Evolutionary conservation across 441 rosid species (phyloP).

Genomic region (Gossypium gossypioides): DNA sequence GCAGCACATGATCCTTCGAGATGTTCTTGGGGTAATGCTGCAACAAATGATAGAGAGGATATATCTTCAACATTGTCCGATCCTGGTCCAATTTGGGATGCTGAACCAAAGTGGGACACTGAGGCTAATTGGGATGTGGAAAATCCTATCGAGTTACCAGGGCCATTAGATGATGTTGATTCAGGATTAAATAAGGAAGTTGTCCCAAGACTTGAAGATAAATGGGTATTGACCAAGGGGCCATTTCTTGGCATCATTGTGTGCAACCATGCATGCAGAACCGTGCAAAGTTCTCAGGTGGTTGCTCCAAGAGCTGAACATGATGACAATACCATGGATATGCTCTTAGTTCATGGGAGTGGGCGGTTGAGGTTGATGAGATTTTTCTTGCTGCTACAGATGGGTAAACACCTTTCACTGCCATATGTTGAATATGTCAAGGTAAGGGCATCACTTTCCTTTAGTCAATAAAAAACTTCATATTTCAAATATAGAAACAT

Average conservation of each 20-base stretch:
- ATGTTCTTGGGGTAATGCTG: conserved; percentile 75
- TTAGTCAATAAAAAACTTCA: background rate
- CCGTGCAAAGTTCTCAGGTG: conserved; percentile 92
- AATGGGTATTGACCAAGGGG: conserved; percentile 73
- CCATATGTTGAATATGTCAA: conserved; percentile 92
- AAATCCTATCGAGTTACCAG: conserved; percentile 49
- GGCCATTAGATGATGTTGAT: conserved; percentile 65
- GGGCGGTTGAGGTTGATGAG: conserved; percentile 61
- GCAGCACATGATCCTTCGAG: conserved; percentile 63
- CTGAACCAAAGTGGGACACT: conserved; percentile 82
- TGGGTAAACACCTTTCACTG: conserved; percentile 77
- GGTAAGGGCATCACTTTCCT: conserved; percentile 34
- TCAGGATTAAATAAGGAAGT: conserved; percentile 47
- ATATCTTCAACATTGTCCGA: conserved; percentile 89
- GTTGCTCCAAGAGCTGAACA: conserved; percentile 89
- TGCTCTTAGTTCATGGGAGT: conserved; percentile 27
- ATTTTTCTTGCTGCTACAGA: conserved; percentile 76
- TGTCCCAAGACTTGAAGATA: conserved; percentile 51
- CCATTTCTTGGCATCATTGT: conserved; percentile 83
- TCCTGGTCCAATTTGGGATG: conserved; percentile 99
- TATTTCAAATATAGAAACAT: background rate
- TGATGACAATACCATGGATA: conserved; percentile 79
- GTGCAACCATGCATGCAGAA: conserved; percentile 95
- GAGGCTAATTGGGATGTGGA: conserved; percentile 76
- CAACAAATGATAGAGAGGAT: conserved; percentile 79